Evolutionary conservation across 257 asterid species (phyloP), one percentile per base, ranked within the genome.

Genomic region (Datura wrightii): DNA sequence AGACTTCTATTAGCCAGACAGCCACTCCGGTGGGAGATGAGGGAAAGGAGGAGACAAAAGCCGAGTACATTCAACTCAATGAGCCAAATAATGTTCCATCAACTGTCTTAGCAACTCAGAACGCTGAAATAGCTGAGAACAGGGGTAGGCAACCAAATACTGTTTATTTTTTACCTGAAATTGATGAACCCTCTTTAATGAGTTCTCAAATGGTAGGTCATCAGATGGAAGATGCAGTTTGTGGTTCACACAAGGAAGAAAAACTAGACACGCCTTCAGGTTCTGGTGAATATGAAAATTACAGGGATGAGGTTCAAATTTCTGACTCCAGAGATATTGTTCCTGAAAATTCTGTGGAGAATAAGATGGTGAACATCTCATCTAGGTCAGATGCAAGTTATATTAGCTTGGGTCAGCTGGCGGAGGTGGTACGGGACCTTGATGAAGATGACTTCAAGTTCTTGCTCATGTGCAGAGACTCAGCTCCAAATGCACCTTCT

Each of bases 361-460:
- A 87, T 72, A 92, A 85, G 85, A 84, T 83, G 84, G 89, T 93
- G 84, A 90, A 89, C 84, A 84, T 93, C 85, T 91, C 98, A n/a
- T 84, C 94, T 8, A 86, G 88, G 69, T 84, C 88, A 88, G 93
- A 89, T 89, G 93, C 92, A 74, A 84, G 93, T 83, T 88, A 86
- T 83, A 86, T 94, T 87, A 90, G 92, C 85, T 92, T 96, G 83
- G 91, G 94, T 84, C 94, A 91, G 88, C 94, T 94, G 89, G 96
- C 96, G 24, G 97, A 89, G 83, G 85, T 93, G 71, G 82, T 96
- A 76, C 85, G 86, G 48, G 83, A 87, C 84, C 98, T 95, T 85
- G 93, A 90, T 83, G 91, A 91, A 85, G 95, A 91, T 78, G 97
- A 92, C 65, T 72, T 91, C 85, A 83, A 86, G 87, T 95, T 88